phyloP scores from a whole-genome alignment of 2,329 filamentous ascomycete species.

The Pseudogymnoascus sp. region DNA sequence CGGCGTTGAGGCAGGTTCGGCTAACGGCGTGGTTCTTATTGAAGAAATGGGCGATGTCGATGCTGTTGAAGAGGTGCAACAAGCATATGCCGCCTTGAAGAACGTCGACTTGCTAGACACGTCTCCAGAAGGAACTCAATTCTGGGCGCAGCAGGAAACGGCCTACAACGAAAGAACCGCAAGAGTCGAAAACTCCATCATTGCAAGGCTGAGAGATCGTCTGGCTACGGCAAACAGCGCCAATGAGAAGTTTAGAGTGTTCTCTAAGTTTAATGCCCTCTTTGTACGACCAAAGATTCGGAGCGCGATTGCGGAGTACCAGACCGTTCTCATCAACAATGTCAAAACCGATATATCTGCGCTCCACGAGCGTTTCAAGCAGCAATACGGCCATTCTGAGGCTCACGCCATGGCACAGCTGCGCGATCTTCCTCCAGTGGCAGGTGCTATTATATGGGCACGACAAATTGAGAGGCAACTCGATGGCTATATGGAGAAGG shows the following conservation, averaged over 20 bases:
- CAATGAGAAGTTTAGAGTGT: slow-evolving; percentile 99
- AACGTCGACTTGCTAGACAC: slow-evolving; percentile 95
- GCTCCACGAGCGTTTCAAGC: slow-evolving; percentile 94
- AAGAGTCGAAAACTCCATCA: slow-evolving; percentile 97
- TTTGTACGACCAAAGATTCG: slow-evolving; percentile 99
- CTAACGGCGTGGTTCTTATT: slow-evolving; percentile 61
- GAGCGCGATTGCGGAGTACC: slow-evolving; percentile 94
- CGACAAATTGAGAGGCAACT: slow-evolving; percentile 94
- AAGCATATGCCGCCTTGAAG: slow-evolving; percentile 88
- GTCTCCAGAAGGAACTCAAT: slow-evolving; percentile 76
- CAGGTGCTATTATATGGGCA: slow-evolving; percentile 95
- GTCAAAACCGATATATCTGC: slow-evolving; percentile 93
- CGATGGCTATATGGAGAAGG: slow-evolving; percentile 95
- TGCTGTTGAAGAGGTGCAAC: slow-evolving; percentile 89
- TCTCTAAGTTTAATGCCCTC: slow-evolving; percentile 98
- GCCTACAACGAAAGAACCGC: slow-evolving; percentile 97
- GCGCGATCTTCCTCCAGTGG: slow-evolving; percentile 89
- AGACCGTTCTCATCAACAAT: slow-evolving; percentile 95
- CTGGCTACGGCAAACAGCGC: slow-evolving; percentile 93
- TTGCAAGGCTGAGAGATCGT: slow-evolving; percentile 83
- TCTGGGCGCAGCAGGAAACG: slow-evolving; percentile 90
- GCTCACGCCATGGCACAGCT: slow-evolving; percentile 97
- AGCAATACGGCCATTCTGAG: slow-evolving; percentile 97
- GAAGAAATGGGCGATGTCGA: slow-evolving; percentile 97
- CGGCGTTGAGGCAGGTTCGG: slow-evolving; percentile 41